Evolutionary conservation across 2,329 filamentous ascomycete genomes (phyloP), one percentile per base, ranked within the genome.

Genomic region (Lachnellula arida): DNA sequence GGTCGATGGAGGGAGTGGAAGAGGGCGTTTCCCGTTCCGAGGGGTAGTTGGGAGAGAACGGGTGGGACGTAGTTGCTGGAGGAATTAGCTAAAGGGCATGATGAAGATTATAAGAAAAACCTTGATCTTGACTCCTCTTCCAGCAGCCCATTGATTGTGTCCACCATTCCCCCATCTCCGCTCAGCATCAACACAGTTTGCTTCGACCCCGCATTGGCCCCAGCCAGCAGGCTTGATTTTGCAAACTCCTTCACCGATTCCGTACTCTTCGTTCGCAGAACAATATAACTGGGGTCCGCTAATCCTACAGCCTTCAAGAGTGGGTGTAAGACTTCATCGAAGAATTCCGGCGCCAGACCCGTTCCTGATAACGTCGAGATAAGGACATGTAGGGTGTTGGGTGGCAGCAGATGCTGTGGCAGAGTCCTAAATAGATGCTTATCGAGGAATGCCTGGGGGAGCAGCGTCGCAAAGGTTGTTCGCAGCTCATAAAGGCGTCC

Each of bases 101-200:
- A 32, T 28, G 34, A 43, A 25, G 19, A 17, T 8, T 17, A 39
- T 66, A 60, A 4, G 39, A 51, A 39, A 6, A 64, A 70, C 68
- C 54, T 62, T 48, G 63, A 60, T 28, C 46, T 51, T 6, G 57
- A 44, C 12, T 49, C 58, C 28, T 47, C 60, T 46, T 65, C 63
- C 9, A 75, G 66, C 0, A 87, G 76, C 2, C 81, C 81, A 67
- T 97, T 95, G 57, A 96, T 76, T 1, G 94, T 76, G 64, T 97
- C 93, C 17, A 91, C 81, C 2, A 96, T 72, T 5, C 91, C 93
- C 14, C 93, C 93, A 70, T 97, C 93, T 6, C 93, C 93, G 49
- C 88, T 93, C 5, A 97, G 78, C 12, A 97, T 79, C 32, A 97
- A 73, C 25, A 97, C 78, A 0, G 85, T 85, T 67, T 86, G 81